phyloP scores from a whole-genome alignment of 257 asterid genomes.

The Knoxia roxburghii region DNA sequence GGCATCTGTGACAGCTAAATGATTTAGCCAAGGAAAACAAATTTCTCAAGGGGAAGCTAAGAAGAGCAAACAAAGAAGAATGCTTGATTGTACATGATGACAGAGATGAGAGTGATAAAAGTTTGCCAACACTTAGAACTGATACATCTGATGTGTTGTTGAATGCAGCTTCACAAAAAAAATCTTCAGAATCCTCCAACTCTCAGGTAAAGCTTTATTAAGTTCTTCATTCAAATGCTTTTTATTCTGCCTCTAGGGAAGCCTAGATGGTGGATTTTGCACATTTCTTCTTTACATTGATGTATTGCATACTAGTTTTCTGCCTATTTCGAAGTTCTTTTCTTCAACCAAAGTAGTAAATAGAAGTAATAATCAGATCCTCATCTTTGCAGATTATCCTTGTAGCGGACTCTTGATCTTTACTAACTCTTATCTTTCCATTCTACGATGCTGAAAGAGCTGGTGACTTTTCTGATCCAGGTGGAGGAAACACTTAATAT shows the following conservation, averaged over 20 bases:
- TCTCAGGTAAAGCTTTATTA: slow-evolving; percentile 35
- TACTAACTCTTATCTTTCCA: neutral
- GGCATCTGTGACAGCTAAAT: slow-evolving; percentile 41
- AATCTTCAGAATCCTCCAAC: slow-evolving; percentile 30
- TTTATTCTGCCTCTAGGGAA: neutral
- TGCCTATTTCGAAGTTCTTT: neutral
- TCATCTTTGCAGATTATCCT: neutral
- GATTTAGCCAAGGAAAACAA: slow-evolving; percentile 61
- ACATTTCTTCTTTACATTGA: neutral
- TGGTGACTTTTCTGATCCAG: slow-evolving; percentile 21
- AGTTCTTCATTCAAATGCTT: neutral
- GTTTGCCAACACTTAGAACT: slow-evolving; percentile 17
- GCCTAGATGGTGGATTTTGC: neutral
- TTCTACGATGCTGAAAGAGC: neutral
- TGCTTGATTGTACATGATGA: slow-evolving; percentile 18
- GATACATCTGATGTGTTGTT: slow-evolving; percentile 19
- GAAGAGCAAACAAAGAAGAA: slow-evolving; percentile 24
- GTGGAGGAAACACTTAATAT: slow-evolving; percentile 32
- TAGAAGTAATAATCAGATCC: neutral
- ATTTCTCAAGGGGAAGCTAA: slow-evolving; percentile 41
- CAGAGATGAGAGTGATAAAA: slow-evolving; percentile 20
- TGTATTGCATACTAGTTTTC: neutral
- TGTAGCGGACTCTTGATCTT: neutral
- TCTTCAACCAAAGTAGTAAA: neutral
- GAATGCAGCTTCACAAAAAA: slow-evolving; percentile 24